A percentile compares a stretch with the other conserved stretches of the same genome.
phyloP scores from a whole-genome alignment of 2,329 filamentous ascomycete genomes.

The Xylaria multiplex region DNA sequence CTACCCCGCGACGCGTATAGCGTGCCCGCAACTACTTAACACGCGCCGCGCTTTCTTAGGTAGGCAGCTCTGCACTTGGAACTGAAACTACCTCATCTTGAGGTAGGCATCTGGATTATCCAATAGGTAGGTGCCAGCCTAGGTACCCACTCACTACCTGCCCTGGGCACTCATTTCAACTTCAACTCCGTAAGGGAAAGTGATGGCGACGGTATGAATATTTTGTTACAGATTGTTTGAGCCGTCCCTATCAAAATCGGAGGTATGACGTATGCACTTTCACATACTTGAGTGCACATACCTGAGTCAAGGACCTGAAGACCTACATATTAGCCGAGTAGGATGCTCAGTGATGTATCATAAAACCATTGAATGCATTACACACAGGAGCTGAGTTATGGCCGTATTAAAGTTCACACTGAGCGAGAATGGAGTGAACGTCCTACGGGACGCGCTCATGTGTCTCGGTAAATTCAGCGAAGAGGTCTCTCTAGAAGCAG shows the following conservation, averaged over 20 bases:
- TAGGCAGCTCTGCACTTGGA: not conserved
- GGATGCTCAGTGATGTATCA: not conserved
- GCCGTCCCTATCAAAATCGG: not conserved
- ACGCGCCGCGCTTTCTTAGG: constrained; percentile 1
- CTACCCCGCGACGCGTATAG: constrained; percentile 46
- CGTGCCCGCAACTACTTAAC: not conserved
- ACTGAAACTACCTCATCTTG: no score
- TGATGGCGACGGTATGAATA: not conserved
- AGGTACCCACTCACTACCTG: no score
- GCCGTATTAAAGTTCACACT: constrained; percentile 77
- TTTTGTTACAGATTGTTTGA: not conserved
- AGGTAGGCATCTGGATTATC: no score
- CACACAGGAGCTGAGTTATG: constrained; percentile 54
- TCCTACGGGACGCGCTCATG: constrained; percentile 76
- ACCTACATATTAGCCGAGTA: not conserved
- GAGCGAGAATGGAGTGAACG: constrained; percentile 75
- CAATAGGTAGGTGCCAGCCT: no score
- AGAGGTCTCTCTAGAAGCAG: constrained; percentile 78
- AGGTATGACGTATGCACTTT: not conserved
- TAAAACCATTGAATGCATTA: not conserved
- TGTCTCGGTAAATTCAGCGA: constrained; percentile 85
- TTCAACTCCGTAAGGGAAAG: not conserved
- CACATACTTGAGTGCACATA: not conserved
- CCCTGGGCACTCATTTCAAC: not conserved
- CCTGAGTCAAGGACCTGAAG: no score